A percentile compares a stretch with the other conserved stretches of the same genome.
These are phyloP conservation scores for Fagopyrum tataricum DNA, from an alignment of 148 eudicot species.

Conservation along the genomic window DNA sequence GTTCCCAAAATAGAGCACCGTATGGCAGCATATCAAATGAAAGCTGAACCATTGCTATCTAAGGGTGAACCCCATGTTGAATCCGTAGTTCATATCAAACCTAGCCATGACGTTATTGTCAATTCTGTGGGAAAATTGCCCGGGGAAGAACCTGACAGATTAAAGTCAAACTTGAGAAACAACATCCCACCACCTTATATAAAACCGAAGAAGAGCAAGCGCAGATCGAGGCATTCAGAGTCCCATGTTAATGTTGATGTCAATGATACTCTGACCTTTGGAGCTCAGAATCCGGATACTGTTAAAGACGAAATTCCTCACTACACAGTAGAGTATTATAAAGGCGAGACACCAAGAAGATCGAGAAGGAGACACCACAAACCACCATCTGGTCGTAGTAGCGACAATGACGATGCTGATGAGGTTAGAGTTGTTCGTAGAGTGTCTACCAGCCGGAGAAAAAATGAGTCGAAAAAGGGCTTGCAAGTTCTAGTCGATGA, in stretches of 20 bases:
- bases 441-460: slow-evolving; percentile 70
- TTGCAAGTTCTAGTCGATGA: slow-evolving; percentile 60
- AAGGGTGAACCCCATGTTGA: slow-evolving; percentile 24
- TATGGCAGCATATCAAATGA: slow-evolving; percentile 21
- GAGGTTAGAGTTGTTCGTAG: slow-evolving; percentile 37
- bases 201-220: slow-evolving; percentile 43
- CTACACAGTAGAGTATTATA: slow-evolving; percentile 39
- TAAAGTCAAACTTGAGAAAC: slow-evolving; percentile 32
- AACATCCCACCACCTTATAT: slow-evolving; percentile 68
- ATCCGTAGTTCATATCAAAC: slow-evolving; percentile 17
- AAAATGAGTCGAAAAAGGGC: slow-evolving; percentile 61
- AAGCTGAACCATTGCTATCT: slow-evolving; percentile 23
- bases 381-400: slow-evolving; percentile 29
- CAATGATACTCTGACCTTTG: slow-evolving; percentile 26
- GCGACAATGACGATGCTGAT: slow-evolving; percentile 31
- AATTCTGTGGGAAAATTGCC: slow-evolving; percentile 22
- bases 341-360: slow-evolving; percentile 36
- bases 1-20: slow-evolving; percentile 19
- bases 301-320: slow-evolving; percentile 8
- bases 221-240: slow-evolving; percentile 19
- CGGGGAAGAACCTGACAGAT: slow-evolving; percentile 36
- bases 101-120: slow-evolving; percentile 20
- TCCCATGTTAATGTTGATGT: slow-evolving; percentile 15
- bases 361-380: slow-evolving; percentile 57
- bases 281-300: slow-evolving; percentile 12